Evolutionary conservation across 2,329 filamentous ascomycete species (phyloP).

Genomic region (Beauveria scarabaeidicola): DNA sequence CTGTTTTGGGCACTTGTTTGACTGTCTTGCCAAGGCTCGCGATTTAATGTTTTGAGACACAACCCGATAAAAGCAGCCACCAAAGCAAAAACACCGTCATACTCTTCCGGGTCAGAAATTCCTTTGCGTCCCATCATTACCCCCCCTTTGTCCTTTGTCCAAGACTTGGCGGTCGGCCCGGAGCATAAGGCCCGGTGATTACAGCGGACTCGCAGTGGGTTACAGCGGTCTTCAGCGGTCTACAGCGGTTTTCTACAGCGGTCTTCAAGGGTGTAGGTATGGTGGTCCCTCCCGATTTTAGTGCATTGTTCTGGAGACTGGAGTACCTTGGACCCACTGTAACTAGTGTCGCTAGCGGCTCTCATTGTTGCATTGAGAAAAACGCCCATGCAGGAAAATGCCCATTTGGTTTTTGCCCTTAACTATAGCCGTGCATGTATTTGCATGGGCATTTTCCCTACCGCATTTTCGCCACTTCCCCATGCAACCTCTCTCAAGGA

Average conservation of each 20-base stretch:
- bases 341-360: no score
- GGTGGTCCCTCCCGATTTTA: neutral
- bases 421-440: no score
- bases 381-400: neutral
- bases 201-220: neutral
- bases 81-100: neutral
- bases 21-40: no score
- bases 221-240: neutral
- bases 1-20: no score
- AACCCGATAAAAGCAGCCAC: neutral
- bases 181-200: neutral
- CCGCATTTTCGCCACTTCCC: neutral
- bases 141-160: no score
- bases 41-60: no score
- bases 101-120: neutral
- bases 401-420: neutral
- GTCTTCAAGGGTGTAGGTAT: neutral
- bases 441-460: neutral
- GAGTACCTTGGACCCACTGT: no score
- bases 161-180: neutral
- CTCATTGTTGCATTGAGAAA: neutral
- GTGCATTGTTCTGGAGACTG: neutral
- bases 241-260: neutral
- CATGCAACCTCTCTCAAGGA: neutral
- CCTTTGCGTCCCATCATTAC: no score